Percentiles rank a stretch among this genome's conserved stretches.
phyloP scores from a whole-genome alignment of 495 filamentous ascomycete genomes.

The Lasiosphaeriaceae sp. region DNA sequence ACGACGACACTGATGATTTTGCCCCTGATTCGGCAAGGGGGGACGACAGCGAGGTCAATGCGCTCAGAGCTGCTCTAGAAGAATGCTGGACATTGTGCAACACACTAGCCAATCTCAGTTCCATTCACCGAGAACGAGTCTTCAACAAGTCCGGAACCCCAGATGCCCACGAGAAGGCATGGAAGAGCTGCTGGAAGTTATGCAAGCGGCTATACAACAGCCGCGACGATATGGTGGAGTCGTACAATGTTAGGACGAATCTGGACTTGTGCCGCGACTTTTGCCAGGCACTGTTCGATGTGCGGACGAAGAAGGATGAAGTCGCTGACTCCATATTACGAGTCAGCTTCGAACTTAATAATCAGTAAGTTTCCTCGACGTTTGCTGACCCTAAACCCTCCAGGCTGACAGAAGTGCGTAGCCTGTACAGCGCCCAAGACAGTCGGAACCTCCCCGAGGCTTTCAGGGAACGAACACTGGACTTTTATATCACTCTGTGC shows the following conservation, averaged over 20 bases:
- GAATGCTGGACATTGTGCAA: slow-evolving; percentile 97
- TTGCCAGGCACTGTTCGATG: slow-evolving; percentile 85
- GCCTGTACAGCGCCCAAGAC: slow-evolving; percentile 85
- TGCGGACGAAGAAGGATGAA: slow-evolving; percentile 69
- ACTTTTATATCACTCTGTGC: slow-evolving; percentile 91
- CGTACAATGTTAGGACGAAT: slow-evolving; percentile 67
- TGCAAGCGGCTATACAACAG: slow-evolving; percentile 85
- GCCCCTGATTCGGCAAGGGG: slow-evolving; percentile 37
- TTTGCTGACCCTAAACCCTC: not conserved
- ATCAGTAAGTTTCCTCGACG: slow-evolving; percentile 52
- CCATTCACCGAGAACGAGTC: slow-evolving; percentile 74
- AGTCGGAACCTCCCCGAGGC: slow-evolving; percentile 73
- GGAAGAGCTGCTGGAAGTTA: slow-evolving; percentile 88
- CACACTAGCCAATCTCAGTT: slow-evolving; percentile 79
- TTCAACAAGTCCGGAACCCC: slow-evolving; percentile 66
- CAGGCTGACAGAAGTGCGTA: slow-evolving; percentile 23
- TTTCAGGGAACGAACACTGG: slow-evolving; percentile 82
- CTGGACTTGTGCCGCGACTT: slow-evolving; percentile 88
- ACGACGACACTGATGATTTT: slow-evolving; percentile 41
- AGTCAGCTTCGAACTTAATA: slow-evolving; percentile 92
- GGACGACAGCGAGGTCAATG: slow-evolving; percentile 61
- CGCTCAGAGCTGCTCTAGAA: slow-evolving; percentile 70
- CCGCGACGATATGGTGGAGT: slow-evolving; percentile 63
- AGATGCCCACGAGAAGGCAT: slow-evolving; percentile 76
- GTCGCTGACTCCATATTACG: slow-evolving; percentile 76